These are phyloP conservation scores for Mycena galericulata DNA, from an alignment of 768 basidiomycete species.

Conservation along the genomic window DNA sequence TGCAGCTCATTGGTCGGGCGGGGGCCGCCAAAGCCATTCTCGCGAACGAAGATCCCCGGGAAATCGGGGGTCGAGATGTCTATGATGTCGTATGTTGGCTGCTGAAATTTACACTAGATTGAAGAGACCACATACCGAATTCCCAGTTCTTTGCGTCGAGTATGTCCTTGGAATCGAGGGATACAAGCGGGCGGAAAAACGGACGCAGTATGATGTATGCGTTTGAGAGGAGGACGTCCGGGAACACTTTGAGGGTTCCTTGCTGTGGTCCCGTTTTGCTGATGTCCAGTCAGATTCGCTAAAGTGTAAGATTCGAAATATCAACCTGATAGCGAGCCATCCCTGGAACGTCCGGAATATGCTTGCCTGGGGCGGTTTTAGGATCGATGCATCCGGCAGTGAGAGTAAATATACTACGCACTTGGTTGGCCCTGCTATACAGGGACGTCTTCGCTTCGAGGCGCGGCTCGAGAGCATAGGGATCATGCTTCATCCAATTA, in stretches of 20 bases:
- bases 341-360: constrained; percentile 67
- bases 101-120: not conserved
- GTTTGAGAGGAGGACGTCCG: constrained; percentile 66
- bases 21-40: constrained; percentile 45
- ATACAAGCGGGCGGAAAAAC: constrained; percentile 66
- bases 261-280: constrained; percentile 66
- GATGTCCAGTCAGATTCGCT: constrained; percentile 10
- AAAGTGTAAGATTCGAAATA: constrained; percentile 39
- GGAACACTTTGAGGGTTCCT: constrained; percentile 70
- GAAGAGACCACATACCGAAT: constrained; percentile 43
- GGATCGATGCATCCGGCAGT: too few relatives aligned
- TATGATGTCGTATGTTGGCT: constrained; percentile 27
- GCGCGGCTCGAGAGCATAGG: constrained; percentile 64
- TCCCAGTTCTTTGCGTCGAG: constrained; percentile 58
- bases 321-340: constrained; percentile 67
- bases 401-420: constrained; percentile 31
- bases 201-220: constrained; percentile 73
- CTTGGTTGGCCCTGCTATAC: constrained; percentile 60
- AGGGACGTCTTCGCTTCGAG: constrained; percentile 64
- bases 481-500: constrained; percentile 65
- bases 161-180: constrained; percentile 47
- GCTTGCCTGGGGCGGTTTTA: constrained; percentile 40
- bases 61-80: constrained; percentile 57
- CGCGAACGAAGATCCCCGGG: constrained; percentile 49
- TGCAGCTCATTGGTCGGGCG: constrained; percentile 53